These are phyloP conservation scores for Trichoderma harzianum DNA, from an alignment of 2,329 filamentous ascomycete genomes.

Conservation along the genomic window DNA sequence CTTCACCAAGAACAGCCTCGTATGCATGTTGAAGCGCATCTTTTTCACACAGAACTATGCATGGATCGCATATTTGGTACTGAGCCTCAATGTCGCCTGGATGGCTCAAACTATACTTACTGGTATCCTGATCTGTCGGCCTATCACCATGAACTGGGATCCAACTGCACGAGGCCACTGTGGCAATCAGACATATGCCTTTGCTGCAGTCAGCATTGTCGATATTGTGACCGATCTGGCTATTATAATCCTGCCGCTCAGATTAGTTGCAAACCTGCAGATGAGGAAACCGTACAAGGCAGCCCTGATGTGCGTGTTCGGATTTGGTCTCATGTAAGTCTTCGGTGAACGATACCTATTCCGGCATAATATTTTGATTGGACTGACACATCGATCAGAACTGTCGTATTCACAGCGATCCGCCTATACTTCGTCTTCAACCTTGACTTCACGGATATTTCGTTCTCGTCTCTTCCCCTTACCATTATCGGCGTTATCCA, in stretches of 20 bases:
- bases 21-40: conserved; percentile 24
- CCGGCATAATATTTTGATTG: no score
- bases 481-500: conserved; percentile 20
- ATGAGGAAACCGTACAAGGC: conserved; percentile 21
- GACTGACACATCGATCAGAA: conserved; percentile 10
- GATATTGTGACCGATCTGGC: conserved; percentile 23
- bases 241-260: conserved; percentile 21
- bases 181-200: conserved; percentile 19
- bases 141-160: conserved; percentile 22
- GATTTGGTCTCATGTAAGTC: conserved; percentile 21
- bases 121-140: conserved; percentile 21
- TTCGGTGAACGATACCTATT: background rate
- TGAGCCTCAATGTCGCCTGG: conserved; percentile 21
- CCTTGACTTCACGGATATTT: conserved; percentile 22
- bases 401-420: conserved; percentile 20
- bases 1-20: conserved; percentile 24
- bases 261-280: conserved; percentile 20
- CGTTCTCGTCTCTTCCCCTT: conserved; percentile 18
- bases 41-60: conserved; percentile 21
- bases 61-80: conserved; percentile 19
- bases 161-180: conserved; percentile 15
- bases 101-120: conserved; percentile 24
- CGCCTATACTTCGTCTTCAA: conserved; percentile 22
- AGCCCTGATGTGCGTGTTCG: conserved; percentile 21
- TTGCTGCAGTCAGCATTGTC: conserved; percentile 21